These are phyloP conservation scores for Lumnitzera racemosa DNA, from an alignment of 345 rosid genomes.

Conservation along the genomic window DNA sequence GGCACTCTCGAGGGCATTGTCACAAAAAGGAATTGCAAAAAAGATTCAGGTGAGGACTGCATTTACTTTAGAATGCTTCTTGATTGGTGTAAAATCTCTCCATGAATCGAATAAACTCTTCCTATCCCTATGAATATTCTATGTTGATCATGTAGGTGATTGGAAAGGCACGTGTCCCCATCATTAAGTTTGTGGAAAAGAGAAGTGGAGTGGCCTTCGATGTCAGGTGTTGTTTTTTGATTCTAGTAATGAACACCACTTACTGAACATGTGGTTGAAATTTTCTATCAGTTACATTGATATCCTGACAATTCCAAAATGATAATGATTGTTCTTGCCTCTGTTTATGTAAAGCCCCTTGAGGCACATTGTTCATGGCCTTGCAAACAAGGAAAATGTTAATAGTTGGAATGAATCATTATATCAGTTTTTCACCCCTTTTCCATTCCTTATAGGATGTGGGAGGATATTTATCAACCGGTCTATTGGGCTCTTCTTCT, in stretches of 20 bases:
- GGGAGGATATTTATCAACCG: too few relatives aligned
- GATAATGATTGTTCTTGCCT: background rate
- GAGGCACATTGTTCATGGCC: too few relatives aligned
- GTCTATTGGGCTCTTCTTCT: too few relatives aligned
- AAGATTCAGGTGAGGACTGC: constrained; percentile 50
- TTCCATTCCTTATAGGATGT: too few relatives aligned
- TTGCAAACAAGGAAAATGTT: too few relatives aligned
- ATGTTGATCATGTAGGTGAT: constrained; percentile 47
- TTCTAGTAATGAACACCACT: background rate
- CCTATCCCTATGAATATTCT: background rate
- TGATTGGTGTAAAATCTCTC: too few relatives aligned
- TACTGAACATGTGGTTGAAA: background rate
- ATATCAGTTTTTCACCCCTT: too few relatives aligned
- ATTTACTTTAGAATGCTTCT: background rate
- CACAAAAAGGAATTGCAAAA: constrained; percentile 74
- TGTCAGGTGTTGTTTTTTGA: constrained; percentile 45
- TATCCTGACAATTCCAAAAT: too few relatives aligned
- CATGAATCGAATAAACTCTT: too few relatives aligned
- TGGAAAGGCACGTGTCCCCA: constrained; percentile 92
- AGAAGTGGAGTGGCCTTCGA: constrained; percentile 75
- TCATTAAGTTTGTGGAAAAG: constrained; percentile 85
- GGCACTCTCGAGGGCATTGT: constrained; percentile 78
- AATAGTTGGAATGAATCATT: too few relatives aligned
- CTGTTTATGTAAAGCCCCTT: background rate
- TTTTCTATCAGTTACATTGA: too few relatives aligned